Percentiles rank a stretch among this genome's conserved stretches.
Conservation (phyloP, 2,329 filamentous ascomycete genomes). For the Laburnicola sp. region DNA sequence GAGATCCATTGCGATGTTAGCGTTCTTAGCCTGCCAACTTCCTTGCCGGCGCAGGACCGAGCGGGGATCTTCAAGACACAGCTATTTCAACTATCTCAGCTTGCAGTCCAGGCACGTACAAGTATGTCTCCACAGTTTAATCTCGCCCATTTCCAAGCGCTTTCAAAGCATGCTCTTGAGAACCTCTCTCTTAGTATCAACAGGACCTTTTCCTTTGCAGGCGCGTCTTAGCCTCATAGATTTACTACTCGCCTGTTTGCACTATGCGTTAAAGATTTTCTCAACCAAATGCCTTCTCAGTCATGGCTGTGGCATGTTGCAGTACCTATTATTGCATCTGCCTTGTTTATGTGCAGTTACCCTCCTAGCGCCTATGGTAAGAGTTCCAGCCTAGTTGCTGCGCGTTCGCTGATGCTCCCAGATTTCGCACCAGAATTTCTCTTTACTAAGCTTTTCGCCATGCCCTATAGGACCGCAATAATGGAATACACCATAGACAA, state of each 20-base stretch:
- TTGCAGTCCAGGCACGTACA: not conserved
- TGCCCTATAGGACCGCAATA: conserved; percentile 9
- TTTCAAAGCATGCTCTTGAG: conserved; percentile 11
- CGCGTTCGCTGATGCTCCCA: not conserved
- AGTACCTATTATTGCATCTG: conserved; percentile 28
- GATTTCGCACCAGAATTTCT: conserved; percentile 14
- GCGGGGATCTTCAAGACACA: conserved; percentile 5
- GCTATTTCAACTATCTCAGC: conserved; percentile 3
- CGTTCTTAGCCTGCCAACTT: conserved; percentile 7
- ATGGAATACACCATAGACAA: conserved; percentile 8
- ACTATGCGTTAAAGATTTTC: conserved; percentile 23
- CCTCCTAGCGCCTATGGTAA: conserved; percentile 26
- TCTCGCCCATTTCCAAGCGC: conserved; percentile 12
- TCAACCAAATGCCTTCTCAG: conserved; percentile 24
- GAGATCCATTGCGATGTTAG: conserved; percentile 9
- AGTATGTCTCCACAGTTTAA: conserved; percentile 8
- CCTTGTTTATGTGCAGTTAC: conserved; percentile 29
- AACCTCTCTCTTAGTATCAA: conserved; percentile 10
- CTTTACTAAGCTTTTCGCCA: conserved; percentile 12
- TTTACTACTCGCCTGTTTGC: conserved; percentile 20
- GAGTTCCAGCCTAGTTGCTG: not conserved
- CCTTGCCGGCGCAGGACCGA: not conserved
- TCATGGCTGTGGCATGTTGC: conserved; percentile 26
- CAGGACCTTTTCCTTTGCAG: conserved; percentile 22
- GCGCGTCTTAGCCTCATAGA: conserved; percentile 17